Evolutionary conservation across 108 stramenopile species (phyloP).

Genomic region (Nitzschia sp.): DNA sequence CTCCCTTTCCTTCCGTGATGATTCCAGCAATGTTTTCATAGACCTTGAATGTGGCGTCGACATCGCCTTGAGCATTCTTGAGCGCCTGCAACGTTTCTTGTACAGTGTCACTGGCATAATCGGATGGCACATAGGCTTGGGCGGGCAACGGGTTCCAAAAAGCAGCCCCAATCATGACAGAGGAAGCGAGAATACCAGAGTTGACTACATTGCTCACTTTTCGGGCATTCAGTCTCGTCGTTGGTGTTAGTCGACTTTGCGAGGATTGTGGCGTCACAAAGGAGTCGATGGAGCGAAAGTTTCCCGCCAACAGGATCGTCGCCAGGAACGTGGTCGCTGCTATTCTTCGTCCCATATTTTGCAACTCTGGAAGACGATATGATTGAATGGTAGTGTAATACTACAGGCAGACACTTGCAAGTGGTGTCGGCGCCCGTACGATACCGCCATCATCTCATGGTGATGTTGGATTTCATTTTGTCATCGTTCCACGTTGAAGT

Average conservation of each 20-base stretch:
- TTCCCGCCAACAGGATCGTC: background rate
- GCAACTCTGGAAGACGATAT: no score
- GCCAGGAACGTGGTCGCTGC: background rate
- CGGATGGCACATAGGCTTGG: slow-evolving; percentile 54
- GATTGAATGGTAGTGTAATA: no score
- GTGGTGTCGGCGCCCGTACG: no score
- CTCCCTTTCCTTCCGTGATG: slow-evolving; percentile 85
- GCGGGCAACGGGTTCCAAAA: slow-evolving; percentile 20
- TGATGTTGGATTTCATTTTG: no score
- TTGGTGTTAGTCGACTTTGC: background rate
- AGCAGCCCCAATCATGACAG: background rate
- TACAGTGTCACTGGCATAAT: slow-evolving; percentile 76
- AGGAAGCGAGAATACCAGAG: background rate
- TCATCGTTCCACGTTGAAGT: no score
- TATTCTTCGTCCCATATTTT: background rate
- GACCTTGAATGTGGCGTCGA: slow-evolving; percentile 51
- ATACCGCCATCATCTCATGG: no score
- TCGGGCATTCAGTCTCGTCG: background rate
- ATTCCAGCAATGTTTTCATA: slow-evolving; percentile 77
- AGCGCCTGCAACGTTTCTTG: slow-evolving; percentile 46
- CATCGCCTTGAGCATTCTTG: slow-evolving; percentile 49
- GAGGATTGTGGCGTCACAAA: background rate
- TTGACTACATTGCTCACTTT: background rate
- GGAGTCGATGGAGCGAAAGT: background rate
- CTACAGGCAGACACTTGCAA: no score